phyloP scores from a whole-genome alignment of 148 eudicot genomes.

The Rhododendron henanense region DNA sequence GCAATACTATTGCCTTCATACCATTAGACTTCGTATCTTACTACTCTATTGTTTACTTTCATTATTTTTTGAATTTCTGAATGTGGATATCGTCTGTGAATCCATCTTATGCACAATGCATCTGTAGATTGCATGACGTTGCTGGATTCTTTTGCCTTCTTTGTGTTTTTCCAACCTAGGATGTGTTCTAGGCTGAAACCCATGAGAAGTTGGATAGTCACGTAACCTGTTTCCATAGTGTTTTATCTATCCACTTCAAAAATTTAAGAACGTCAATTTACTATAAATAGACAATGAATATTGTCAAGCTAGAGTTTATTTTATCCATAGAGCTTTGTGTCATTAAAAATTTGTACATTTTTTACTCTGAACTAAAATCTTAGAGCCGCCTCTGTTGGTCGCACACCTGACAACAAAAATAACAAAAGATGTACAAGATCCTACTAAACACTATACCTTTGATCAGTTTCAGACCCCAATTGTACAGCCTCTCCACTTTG shows the following conservation, averaged over 20 bases:
- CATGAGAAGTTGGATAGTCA: neutral
- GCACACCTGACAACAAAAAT: neutral
- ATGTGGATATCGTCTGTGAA: neutral
- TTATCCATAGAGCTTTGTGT: neutral
- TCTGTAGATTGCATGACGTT: neutral
- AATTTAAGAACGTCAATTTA: slow-evolving; percentile 2
- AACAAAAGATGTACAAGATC: neutral
- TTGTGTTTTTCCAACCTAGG: neutral
- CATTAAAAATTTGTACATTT: neutral
- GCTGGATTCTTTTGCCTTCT: neutral
- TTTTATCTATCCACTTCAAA: neutral
- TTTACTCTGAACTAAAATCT: neutral
- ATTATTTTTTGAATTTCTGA: neutral
- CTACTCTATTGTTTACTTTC: neutral
- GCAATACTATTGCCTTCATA: neutral
- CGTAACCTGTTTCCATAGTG: neutral
- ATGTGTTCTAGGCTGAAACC: neutral
- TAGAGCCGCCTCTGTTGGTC: neutral
- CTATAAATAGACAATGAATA: neutral
- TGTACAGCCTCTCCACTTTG: slow-evolving; percentile 72
- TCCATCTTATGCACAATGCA: neutral
- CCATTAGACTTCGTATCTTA: neutral
- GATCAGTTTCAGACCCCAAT: slow-evolving; percentile 84
- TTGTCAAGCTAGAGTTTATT: neutral
- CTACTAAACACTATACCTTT: slow-evolving; percentile 34